Base-by-base conservation (phyloP, 306 rosid genomes). In the Inga oerstediana region DNA sequence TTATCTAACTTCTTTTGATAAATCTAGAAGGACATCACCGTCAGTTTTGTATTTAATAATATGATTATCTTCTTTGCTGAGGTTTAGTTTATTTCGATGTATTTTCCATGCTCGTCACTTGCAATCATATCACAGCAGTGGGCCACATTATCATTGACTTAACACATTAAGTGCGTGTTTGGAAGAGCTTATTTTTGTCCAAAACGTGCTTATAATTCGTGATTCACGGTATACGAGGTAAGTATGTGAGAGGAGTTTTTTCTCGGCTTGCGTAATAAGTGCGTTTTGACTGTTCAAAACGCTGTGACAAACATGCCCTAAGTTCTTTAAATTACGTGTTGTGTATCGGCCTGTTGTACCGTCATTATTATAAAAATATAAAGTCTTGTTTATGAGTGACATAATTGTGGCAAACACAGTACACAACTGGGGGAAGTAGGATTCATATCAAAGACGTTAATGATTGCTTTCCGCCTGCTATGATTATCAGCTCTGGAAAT, bases 71-170 rank as follows among this genome's bases (percentile, higher is more conserved):
- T 80, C 43, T 7, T 4, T 8, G 66, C 67, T 43, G 34, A 30
- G 74, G 45, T 5, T 54, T 71, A 71, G 10, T 37, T 41, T 39
- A 20, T 80, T 71, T 65, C 71, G 2, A 7, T 15, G 39, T 65
- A 65, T 32, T 65, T 65, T 65, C 71, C 39, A 30, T 13, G 71
- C 74, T 41, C 43, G 74, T 41, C 51, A 22, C 49, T 20, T 10
- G 32, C 74, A 41, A 70, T 61, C 19, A 56, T 70, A 75, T 64
- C 19, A 59, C 34, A 4, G 37, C 8, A 72, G 72, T 72, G 78
- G 78, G 79, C 78, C 83, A 22, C 17, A 45, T 43, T 0, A 22
- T 59, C 83, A 71, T 56, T 80, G 77, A 72, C 67, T 79, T 67
- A 35, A 37, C 64, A 49, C 17, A 17, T 59, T n/a, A n/a, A 52